Evolutionary conservation across 179 eudicot species (phyloP).

Genomic region (Nepenthes alata): DNA sequence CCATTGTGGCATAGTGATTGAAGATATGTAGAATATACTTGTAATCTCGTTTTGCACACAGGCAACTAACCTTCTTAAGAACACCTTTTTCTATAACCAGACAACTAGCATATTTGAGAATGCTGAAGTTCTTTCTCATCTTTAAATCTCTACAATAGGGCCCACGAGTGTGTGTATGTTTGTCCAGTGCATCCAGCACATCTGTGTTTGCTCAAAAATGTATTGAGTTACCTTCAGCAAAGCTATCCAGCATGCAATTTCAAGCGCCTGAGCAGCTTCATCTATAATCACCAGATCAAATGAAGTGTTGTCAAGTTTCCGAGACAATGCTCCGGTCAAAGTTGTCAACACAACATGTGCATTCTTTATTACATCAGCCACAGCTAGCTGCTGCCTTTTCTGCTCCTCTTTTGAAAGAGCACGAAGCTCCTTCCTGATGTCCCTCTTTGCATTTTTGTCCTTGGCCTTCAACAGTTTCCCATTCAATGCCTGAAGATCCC

Average conservation of each 20-base stretch:
- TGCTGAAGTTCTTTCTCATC: no score
- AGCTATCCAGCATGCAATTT: slow-evolving; percentile 97
- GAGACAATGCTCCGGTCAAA: slow-evolving; percentile 74
- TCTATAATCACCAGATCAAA: slow-evolving; percentile 91
- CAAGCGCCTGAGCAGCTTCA: slow-evolving; percentile 99
- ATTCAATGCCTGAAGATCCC: slow-evolving; percentile 52
- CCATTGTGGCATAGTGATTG: no score
- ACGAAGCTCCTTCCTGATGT: slow-evolving; percentile 82
- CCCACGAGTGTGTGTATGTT: no score
- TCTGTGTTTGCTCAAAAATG: neutral
- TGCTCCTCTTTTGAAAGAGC: slow-evolving; percentile 86
- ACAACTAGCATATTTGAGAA: no score
- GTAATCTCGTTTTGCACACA: no score
- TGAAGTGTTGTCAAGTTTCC: slow-evolving; percentile 52
- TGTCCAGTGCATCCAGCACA: neutral
- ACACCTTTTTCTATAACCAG: no score
- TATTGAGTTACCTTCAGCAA: slow-evolving; percentile 53
- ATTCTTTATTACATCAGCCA: slow-evolving; percentile 78
- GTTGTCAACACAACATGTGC: slow-evolving; percentile 88
- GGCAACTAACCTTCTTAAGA: no score
- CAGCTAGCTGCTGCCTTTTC: slow-evolving; percentile 94
- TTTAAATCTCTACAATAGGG: no score
- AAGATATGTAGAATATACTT: no score
- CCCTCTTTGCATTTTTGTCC: slow-evolving; percentile 75
- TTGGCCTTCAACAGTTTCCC: slow-evolving; percentile 83